Evolutionary conservation across 2,329 filamentous ascomycete species (phyloP), one percentile per base, ranked within the genome.

Genomic region (Ceratocystis huliohia): DNA sequence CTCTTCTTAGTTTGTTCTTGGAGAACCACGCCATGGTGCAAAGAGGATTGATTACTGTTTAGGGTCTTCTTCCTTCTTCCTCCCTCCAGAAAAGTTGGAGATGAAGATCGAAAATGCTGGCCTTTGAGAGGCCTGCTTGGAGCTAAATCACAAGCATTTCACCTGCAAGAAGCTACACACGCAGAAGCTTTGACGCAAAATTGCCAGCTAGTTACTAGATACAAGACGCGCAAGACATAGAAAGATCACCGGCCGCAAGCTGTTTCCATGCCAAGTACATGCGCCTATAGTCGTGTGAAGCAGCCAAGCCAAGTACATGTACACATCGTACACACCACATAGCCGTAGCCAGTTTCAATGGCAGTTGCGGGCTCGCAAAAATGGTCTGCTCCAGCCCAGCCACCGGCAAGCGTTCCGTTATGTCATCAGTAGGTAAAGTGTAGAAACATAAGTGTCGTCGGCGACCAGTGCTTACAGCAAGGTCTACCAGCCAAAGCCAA

Each of bases 391-490:
- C 7, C 25, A 25, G 50, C 50, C 50, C 50, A 56, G 50, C 50
- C 50, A 56, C 50, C 50, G 25, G 25, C 7, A 20, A 56, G 50
- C 25, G 8, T 25, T 22, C 50, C 25, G 20, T 56, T 56, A 25
- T 56, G 50, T 56, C 50, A 56, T 56, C 8, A 6, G 0, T 0
- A 20, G 5, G 50, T 17, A 56, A 28, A 30, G 25, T 15, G 25
- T 13, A 10, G 50, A 30, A 25, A 13, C 20, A 25, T 15, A 22
- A 56, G 50, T 13, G 50, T 56, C 50, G n/a, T 17, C 20, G 20
- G 50, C 50, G 50, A 56, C 50, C 50, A 56, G 22, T 56, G 50
- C 50, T 30, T 56, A 56, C 25, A 56, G 45, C 45, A 48, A 20
- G 15, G 17, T 7, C 45, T n/a, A 6, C 4, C 33, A 3, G 8